Evolutionary conservation across 805 yeast genomes (phyloP).

Genomic region (Metschnikowia shivogae): DNA sequence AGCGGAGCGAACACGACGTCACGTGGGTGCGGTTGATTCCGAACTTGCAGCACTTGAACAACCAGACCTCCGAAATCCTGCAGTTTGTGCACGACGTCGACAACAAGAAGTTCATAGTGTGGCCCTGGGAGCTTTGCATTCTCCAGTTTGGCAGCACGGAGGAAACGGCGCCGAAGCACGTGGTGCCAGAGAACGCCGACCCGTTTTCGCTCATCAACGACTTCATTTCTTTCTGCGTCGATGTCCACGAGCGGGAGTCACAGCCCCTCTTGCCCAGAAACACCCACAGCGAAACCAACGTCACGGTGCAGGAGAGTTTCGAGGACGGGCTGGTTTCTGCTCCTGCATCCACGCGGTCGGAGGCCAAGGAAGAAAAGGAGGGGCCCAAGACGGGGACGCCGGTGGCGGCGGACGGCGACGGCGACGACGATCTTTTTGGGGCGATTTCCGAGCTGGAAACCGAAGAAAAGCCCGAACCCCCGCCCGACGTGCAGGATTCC

Average conservation of each 20-base stretch:
- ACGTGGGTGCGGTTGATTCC: constrained; percentile 70
- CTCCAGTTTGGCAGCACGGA: constrained; percentile 44
- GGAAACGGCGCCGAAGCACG: background rate
- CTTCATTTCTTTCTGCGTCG: constrained; percentile 19
- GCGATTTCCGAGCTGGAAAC: constrained; percentile 14
- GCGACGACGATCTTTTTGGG: constrained; percentile 18
- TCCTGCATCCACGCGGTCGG: constrained; percentile 5
- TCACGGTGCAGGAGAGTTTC: background rate
- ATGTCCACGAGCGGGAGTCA: constrained; percentile 17
- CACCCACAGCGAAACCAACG: background rate
- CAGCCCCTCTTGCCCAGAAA: background rate
- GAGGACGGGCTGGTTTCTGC: constrained; percentile 7
- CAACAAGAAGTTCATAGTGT: constrained; percentile 53
- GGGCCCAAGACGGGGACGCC: background rate
- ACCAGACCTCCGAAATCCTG: constrained; percentile 60
- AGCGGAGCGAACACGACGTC: constrained; percentile 21
- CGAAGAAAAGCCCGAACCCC: constrained; percentile 1
- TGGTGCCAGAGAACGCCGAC: constrained; percentile 11
- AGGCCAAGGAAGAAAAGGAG: background rate
- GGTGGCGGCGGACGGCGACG: constrained; percentile 1
- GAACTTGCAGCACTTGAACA: constrained; percentile 62
- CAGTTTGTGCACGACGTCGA: constrained; percentile 51
- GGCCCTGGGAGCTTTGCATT: constrained; percentile 71
- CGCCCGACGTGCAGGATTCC: background rate
- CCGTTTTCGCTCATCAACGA: constrained; percentile 35